Percentiles rank a stretch among this genome's conserved stretches.
Conservation (phyloP, 768 basidiomycete species). For the Mycena indigotica region DNA sequence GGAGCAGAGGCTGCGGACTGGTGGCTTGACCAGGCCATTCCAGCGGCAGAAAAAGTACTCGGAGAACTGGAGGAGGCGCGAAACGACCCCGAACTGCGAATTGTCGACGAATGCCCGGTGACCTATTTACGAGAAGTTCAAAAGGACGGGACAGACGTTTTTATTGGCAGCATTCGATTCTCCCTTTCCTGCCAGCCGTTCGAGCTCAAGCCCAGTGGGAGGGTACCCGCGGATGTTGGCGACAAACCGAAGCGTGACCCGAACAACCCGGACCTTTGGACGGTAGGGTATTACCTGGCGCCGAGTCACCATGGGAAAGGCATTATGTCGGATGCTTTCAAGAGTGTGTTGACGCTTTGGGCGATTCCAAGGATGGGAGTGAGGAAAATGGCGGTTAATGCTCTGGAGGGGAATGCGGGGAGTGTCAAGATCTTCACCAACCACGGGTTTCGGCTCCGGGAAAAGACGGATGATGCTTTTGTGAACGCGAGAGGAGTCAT, state of each 20-base stretch:
- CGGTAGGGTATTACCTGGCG: constrained; percentile 67
- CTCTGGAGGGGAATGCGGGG: constrained; percentile 56
- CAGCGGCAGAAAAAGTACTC: constrained; percentile 33
- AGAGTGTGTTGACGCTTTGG: constrained; percentile 58
- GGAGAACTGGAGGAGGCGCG: constrained; percentile 19
- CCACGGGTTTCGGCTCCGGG: constrained; percentile 48
- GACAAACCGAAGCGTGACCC: constrained; percentile 26
- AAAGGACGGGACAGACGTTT: constrained; percentile 57
- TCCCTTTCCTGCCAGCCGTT: constrained; percentile 29
- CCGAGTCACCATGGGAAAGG: constrained; percentile 66
- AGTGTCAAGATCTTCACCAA: constrained; percentile 71
- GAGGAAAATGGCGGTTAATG: constrained; percentile 45
- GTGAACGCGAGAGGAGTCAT: not conserved
- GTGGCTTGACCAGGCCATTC: constrained; percentile 31
- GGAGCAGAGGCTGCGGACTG: constrained; percentile 37
- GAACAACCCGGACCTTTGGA: constrained; percentile 64
- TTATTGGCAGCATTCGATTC: constrained; percentile 51
- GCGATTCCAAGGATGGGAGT: constrained; percentile 66
- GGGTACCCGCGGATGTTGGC: constrained; percentile 36
- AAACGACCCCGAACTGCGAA: constrained; percentile 25
- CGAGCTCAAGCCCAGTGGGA: constrained; percentile 30
- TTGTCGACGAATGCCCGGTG: constrained; percentile 52
- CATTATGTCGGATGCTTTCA: constrained; percentile 71
- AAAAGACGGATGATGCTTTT: not conserved
- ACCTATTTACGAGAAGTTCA: constrained; percentile 53